Base-by-base conservation (phyloP, 441 rosid species). In the Gossypium lobatum region DNA sequence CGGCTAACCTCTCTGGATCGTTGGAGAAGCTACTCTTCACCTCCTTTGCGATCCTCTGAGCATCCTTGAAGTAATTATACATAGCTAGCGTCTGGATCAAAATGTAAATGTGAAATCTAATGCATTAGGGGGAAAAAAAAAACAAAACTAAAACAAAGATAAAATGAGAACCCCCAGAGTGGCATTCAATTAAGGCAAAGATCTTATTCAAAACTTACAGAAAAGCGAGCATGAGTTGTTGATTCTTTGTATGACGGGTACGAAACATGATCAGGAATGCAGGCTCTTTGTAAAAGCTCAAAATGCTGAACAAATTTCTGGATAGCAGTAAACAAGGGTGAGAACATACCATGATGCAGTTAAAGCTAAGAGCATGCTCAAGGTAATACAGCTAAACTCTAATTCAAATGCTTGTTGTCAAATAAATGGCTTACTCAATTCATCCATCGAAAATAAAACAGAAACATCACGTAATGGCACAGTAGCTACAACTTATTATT, bases 261-360 rank as follows among this genome's bases (percentile, higher is more conserved):
- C 5, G 97, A 86, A 67, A 76, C 64, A 45, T 89, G 85, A 26
- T 90, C 96, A 0, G 98, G 97, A 74, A 95, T 86, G 37, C 96
- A 90, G 57, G 99, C 98, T 80, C 91, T 95, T 76, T 89, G 97
- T 73, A 95, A 89, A 73, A 90, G 94, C 83, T 90, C 96, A 78
- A 95, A 95, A 84, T 93, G 99, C 85, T 95, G 99, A 48, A 73
- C 75, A 64, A 93, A 95, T 83, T 90, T 90, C 99, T 95, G 93
- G 70, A 77, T 16, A 62, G 66, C 71, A 74, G 42, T 37, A 25
- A 42, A 59, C 60, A 52, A 70, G 70, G 70, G 64, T 67, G 50
- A 63, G 59, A 71, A 72, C 6, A 64, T 9, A 70, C 14, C 62
- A 77, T 53, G 46, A 20, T 39, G 18, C 69, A 34, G 8, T 64